phyloP scores from a whole-genome alignment of 352 stramenopile species.

The Phytophthora brassicae region DNA sequence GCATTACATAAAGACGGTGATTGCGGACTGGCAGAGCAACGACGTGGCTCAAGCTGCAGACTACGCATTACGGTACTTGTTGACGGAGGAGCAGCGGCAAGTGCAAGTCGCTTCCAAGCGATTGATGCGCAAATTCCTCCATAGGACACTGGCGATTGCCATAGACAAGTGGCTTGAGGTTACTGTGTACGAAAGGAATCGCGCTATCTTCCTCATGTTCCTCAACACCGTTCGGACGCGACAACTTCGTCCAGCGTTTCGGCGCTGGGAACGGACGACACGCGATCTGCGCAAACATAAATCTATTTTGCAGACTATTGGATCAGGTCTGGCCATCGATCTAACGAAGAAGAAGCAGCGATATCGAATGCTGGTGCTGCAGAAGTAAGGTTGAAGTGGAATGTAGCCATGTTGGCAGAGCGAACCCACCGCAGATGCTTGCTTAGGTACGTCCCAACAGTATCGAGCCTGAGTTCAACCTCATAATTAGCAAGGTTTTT shows the following conservation, averaged over 20 bases:
- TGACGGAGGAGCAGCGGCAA: slow-evolving; percentile 48
- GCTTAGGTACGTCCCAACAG: too few species aligned
- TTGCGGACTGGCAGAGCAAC: slow-evolving; percentile 44
- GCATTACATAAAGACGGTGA: too few species aligned
- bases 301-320: slow-evolving; percentile 43
- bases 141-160: slow-evolving; percentile 40
- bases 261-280: slow-evolving; percentile 52
- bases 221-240: slow-evolving; percentile 43
- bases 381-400: slow-evolving; percentile 42
- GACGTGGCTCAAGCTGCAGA: slow-evolving; percentile 58
- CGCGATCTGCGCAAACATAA: slow-evolving; percentile 51
- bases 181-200: slow-evolving; percentile 51
- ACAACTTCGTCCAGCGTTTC: slow-evolving; percentile 59
- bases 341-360: slow-evolving; percentile 64
- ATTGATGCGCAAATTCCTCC: slow-evolving; percentile 49
- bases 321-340: slow-evolving; percentile 57
- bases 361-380: slow-evolving; percentile 67
- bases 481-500: too few species aligned
- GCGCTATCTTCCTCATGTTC: slow-evolving; percentile 45
- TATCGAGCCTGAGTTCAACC: too few species aligned
- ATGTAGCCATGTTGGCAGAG: slow-evolving; percentile 10
- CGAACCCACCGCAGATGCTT: too few species aligned
- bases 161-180: slow-evolving; percentile 46
- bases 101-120: slow-evolving; percentile 52
- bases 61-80: slow-evolving; percentile 63